These are phyloP conservation scores for Alnus glutinosa DNA, from an alignment of 306 rosid species.

Conservation along the genomic window DNA sequence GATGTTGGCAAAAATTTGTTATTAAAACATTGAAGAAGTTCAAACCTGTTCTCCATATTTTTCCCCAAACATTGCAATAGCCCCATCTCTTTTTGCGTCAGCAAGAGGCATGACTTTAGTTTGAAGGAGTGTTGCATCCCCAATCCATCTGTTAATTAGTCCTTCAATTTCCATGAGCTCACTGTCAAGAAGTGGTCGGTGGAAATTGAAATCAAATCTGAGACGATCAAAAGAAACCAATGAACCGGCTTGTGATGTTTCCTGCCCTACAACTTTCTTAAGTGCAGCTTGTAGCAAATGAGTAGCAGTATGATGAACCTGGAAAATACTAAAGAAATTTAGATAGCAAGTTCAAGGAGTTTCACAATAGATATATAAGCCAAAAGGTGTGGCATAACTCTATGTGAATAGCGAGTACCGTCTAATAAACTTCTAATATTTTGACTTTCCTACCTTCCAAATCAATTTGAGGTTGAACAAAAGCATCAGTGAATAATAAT, in stretches of 20 bases:
- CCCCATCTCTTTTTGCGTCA: slow-evolving; percentile 89
- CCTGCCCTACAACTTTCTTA: slow-evolving; percentile 74
- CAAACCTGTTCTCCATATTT: slow-evolving; percentile 91
- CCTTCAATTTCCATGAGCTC: slow-evolving; percentile 75
- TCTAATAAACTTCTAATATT: neutral
- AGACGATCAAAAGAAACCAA: slow-evolving; percentile 92
- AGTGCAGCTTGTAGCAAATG: slow-evolving; percentile 97
- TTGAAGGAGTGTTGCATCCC: slow-evolving; percentile 69
- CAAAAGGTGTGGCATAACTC: neutral
- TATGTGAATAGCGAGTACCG: neutral
- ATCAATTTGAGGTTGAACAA: slow-evolving; percentile 17
- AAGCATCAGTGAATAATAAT: slow-evolving; percentile 13
- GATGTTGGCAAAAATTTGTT: neutral
- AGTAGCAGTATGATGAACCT: slow-evolving; percentile 99
- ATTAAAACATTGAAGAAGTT: slow-evolving; percentile 14
- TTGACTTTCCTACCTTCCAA: slow-evolving; percentile 21
- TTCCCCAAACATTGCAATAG: slow-evolving; percentile 97
- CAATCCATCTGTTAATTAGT: slow-evolving; percentile 78
- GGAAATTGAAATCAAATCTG: slow-evolving; percentile 95
- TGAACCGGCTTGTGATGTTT: slow-evolving; percentile 98
- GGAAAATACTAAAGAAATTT: slow-evolving; percentile 29
- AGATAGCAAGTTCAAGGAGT: slow-evolving; percentile 23
- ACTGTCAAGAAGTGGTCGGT: slow-evolving; percentile 61
- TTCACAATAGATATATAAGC: neutral
- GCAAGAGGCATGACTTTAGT: slow-evolving; percentile 85